These are phyloP conservation scores for Prosopis cineraria DNA, from an alignment of 306 rosid genomes.

Conservation along the genomic window DNA sequence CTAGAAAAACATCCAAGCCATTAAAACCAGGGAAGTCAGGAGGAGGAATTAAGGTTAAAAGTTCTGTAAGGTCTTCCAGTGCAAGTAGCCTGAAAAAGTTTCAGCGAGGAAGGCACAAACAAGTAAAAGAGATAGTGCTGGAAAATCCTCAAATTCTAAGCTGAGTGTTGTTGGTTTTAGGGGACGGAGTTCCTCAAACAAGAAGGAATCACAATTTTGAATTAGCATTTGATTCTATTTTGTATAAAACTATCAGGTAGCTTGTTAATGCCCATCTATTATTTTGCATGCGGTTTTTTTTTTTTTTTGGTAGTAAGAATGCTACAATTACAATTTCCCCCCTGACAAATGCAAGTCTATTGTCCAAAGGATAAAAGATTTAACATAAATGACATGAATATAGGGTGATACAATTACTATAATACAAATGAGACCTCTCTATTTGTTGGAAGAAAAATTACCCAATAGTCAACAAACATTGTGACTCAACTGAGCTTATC, in stretches of 20 bases:
- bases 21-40: slow-evolving; percentile 45
- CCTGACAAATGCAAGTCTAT: too few species aligned
- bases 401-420: too few species aligned
- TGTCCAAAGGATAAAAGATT: too few species aligned
- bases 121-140: slow-evolving; percentile 41
- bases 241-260: slow-evolving; percentile 14
- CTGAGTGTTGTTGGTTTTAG: slow-evolving; percentile 86
- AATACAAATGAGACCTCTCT: too few species aligned
- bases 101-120: slow-evolving; percentile 50
- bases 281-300: slow-evolving; percentile 35
- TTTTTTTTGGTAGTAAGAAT: slow-evolving; percentile 29
- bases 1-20: slow-evolving; percentile 39
- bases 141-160: slow-evolving; percentile 61
- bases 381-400: too few species aligned
- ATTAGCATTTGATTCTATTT: slow-evolving; percentile 31
- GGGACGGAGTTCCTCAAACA: slow-evolving; percentile 60
- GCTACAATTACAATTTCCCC: slow-evolving; percentile 20
- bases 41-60: slow-evolving; percentile 46
- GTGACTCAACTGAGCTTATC: too few species aligned
- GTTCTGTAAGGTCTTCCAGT: slow-evolving; percentile 41
- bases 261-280: slow-evolving; percentile 14
- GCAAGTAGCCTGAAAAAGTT: slow-evolving; percentile 45
- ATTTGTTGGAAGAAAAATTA: too few species aligned
- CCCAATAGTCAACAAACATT: too few species aligned
- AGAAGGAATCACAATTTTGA: slow-evolving; percentile 49